Evolutionary conservation across 2,329 filamentous ascomycete species (phyloP), one percentile per base, ranked within the genome.

Genomic region (Cladophialophora psammophila): DNA sequence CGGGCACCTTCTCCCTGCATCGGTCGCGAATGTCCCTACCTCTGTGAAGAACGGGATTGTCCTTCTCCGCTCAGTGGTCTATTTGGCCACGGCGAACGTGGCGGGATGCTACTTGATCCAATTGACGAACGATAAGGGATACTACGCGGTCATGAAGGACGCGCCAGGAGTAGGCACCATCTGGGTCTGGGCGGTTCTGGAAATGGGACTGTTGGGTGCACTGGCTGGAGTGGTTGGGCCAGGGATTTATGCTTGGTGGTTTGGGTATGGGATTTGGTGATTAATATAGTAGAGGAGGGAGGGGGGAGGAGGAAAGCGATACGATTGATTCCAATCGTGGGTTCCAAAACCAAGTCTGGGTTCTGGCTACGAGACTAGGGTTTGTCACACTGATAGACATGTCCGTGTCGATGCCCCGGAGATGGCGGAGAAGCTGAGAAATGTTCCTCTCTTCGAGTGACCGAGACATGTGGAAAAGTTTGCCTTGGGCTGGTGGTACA

Each of bases 121-220:
- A 72, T 88, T 94, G 61, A 93, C 91, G 32, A 98, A 97, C 75
- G 85, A 83, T 35, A 87, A 89, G 71, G 88, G 90, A 4, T 98
- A 97, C 75, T 88, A 96, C 72, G 91, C 91, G 6, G 89, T 96
- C 20, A 94, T 98, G 92, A 96, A 97, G 81, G 89, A 88, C 70
- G 91, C 93, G 0, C 95, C 95, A n/a, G 89, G 93, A 5, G 78
- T 97, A 13, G 95, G 93, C 0, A 94, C 92, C 48, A 78, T 98
- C 18, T 98, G 94, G 94, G 86, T 98, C 4, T 98, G 94, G 93
- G 88, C 91, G 36, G 90, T 98, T 26, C 85, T 98, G 55, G 95
- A 99, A 81, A 85, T 97, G 80, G 86, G 92, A 63, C 81, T 96
- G 48, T 75, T 83, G 0, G 88, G 86, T 74, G 91, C 91, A 0